These are phyloP conservation scores for Tuctoria greenei DNA, from an alignment of 176 grass and related monocot genomes.

Conservation along the genomic window DNA sequence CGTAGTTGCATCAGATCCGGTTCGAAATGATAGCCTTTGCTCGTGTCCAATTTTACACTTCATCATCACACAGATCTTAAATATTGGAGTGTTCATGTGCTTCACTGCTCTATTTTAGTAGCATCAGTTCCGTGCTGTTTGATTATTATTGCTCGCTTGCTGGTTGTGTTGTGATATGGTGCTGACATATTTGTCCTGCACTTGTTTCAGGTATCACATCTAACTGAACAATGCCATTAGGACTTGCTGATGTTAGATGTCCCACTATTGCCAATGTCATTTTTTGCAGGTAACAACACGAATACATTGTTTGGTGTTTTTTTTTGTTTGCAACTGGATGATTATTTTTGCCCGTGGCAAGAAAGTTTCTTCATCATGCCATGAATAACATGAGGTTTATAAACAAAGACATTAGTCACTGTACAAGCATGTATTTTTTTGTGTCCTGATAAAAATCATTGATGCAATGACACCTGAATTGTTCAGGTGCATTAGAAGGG, in stretches of 20 bases:
- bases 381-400: no score
- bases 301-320: no score
- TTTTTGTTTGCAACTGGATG: no score
- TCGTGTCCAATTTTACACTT: background rate
- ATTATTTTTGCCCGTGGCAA: no score
- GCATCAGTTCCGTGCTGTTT: background rate
- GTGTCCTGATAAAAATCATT: background rate
- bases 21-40: background rate
- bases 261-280: background rate
- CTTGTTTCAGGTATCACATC: slow-evolving; percentile 70
- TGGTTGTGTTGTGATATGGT: background rate
- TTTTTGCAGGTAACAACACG: no score
- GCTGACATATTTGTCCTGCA: slow-evolving; percentile 18
- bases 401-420: no score
- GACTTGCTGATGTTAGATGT: slow-evolving; percentile 76
- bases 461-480: background rate
- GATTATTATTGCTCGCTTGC: background rate
- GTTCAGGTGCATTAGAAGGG: slow-evolving; percentile 61
- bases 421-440: no score
- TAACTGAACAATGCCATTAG: slow-evolving; percentile 82
- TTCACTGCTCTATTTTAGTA: background rate
- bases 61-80: background rate
- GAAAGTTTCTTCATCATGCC: no score
- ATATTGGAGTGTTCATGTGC: background rate
- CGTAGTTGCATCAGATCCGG: slow-evolving; percentile 35